These are phyloP conservation scores for Leishmania gerbilli DNA, from an alignment of 208 protist species.

Conservation along the genomic window DNA sequence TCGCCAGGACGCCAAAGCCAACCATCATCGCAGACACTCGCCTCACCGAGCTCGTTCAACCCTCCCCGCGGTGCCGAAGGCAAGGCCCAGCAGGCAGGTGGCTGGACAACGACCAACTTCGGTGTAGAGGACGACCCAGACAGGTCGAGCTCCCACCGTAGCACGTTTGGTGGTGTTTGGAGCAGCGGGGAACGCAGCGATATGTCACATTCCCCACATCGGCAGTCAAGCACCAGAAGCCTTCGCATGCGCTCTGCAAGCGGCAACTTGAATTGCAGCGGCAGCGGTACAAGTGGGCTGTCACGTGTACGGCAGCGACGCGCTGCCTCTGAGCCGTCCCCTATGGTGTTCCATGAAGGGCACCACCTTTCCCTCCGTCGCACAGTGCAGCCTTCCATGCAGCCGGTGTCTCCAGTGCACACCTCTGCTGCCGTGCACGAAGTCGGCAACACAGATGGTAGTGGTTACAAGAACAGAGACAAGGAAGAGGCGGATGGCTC, in stretches of 20 bases:
- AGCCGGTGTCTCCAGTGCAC: neutral
- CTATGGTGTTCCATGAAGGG: neutral
- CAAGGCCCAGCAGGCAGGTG: neutral
- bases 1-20: neutral
- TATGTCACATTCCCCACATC: neutral
- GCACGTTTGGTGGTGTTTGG: neutral
- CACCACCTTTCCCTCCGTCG: neutral
- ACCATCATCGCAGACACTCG: neutral
- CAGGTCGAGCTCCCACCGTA: neutral
- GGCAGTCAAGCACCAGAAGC: neutral
- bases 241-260: neutral
- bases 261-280: constrained; percentile 1
- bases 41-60: neutral
- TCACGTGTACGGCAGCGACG: neutral
- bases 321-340: constrained; percentile 9
- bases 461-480: neutral
- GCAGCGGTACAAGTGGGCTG: neutral
- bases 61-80: neutral
- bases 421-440: neutral
- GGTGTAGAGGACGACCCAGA: neutral
- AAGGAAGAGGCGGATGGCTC: neutral
- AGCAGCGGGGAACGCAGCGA: neutral
- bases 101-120: neutral
- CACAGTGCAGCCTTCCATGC: neutral
- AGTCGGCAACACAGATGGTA: neutral